phyloP scores from a whole-genome alignment of 805 yeast species.

The Hanseniaspora lachancei region DNA sequence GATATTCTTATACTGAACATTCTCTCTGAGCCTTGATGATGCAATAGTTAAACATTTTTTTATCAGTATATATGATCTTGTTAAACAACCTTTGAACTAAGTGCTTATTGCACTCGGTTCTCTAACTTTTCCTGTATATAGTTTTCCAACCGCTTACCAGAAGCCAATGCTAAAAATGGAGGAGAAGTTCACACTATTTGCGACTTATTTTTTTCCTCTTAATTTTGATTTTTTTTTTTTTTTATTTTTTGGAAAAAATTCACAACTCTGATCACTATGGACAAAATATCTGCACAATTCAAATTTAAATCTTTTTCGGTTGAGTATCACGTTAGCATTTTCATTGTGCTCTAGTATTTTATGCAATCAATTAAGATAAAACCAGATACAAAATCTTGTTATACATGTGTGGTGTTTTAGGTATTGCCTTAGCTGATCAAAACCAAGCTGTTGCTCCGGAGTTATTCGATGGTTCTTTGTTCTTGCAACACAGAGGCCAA shows the following conservation, averaged over 20 bases:
- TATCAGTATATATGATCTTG: too few relatives aligned
- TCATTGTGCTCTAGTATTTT: neutral
- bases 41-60: too few relatives aligned
- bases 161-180: neutral
- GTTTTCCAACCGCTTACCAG: neutral
- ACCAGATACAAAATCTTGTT: neutral
- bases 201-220: neutral
- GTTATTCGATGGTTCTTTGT: slow-evolving; percentile 81
- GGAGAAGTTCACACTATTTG: neutral
- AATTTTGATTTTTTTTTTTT: neutral
- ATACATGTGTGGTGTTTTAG: slow-evolving; percentile 88
- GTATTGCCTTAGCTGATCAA: slow-evolving; percentile 70
- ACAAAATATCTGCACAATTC: neutral
- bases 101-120: too few relatives aligned
- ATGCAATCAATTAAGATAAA: neutral
- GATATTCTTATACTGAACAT: neutral
- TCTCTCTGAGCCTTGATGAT: too few relatives aligned
- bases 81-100: too few relatives aligned
- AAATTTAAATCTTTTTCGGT: neutral
- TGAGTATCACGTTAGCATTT: too few relatives aligned
- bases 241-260: neutral
- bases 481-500: slow-evolving; percentile 93
- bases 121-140: neutral
- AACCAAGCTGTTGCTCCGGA: slow-evolving; percentile 69
- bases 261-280: neutral